These are phyloP conservation scores for Nakazawaea holstii DNA, from an alignment of 805 yeast genomes.

Conservation along the genomic window DNA sequence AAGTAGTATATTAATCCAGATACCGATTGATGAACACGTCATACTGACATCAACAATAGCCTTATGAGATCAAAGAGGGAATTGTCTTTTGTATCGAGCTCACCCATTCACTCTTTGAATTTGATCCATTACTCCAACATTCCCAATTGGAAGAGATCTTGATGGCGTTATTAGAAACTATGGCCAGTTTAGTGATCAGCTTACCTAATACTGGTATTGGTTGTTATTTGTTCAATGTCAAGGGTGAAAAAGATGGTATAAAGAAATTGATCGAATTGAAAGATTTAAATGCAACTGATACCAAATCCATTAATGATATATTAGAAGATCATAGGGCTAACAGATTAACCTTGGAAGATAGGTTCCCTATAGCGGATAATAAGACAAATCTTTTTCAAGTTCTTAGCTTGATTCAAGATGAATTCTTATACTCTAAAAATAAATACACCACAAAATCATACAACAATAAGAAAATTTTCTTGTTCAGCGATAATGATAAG, in stretches of 20 bases:
- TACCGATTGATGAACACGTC: too few relatives aligned
- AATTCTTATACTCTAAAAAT: slow-evolving; percentile 34
- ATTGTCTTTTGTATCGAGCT: slow-evolving; percentile 59
- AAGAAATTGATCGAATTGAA: slow-evolving; percentile 44
- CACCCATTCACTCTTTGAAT: slow-evolving; percentile 39
- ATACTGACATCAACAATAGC: slow-evolving; percentile 14
- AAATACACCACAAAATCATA: slow-evolving; percentile 32
- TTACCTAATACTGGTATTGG: slow-evolving; percentile 73
- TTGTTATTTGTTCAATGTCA: slow-evolving; percentile 53
- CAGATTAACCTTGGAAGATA: slow-evolving; percentile 17
- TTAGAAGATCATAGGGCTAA: slow-evolving; percentile 34
- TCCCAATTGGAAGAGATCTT: slow-evolving; percentile 48
- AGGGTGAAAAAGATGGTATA: slow-evolving; percentile 36
- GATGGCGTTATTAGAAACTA: slow-evolving; percentile 51
- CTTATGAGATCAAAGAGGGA: slow-evolving; percentile 55
- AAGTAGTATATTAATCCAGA: not conserved
- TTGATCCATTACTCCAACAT: slow-evolving; percentile 26
- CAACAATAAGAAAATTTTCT: slow-evolving; percentile 54
- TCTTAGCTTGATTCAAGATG: slow-evolving; percentile 49
- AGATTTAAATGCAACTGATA: slow-evolving; percentile 49
- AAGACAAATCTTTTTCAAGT: slow-evolving; percentile 30
- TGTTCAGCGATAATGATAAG: slow-evolving; percentile 70
- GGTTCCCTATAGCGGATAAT: slow-evolving; percentile 22
- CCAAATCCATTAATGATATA: slow-evolving; percentile 50
- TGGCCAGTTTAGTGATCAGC: slow-evolving; percentile 60